phyloP scores from a whole-genome alignment of 2,329 filamentous ascomycete species.

The Diaporthe sp. region DNA sequence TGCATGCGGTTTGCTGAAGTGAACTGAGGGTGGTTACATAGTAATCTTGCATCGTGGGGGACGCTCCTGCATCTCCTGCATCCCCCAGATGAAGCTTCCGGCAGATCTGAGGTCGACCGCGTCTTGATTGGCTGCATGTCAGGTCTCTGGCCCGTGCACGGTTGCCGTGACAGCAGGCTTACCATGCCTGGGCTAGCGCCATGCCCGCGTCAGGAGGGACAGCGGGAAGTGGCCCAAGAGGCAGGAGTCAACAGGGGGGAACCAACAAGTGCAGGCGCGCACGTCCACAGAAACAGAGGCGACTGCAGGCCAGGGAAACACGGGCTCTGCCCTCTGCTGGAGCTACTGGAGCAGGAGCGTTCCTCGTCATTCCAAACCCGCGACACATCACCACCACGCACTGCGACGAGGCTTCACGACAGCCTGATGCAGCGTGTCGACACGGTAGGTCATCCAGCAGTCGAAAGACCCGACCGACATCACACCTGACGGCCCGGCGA shows the following conservation, averaged over 20 bases:
- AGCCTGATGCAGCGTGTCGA: constrained; percentile 36
- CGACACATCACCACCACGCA: constrained; percentile 25
- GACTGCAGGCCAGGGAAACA: constrained; percentile 29
- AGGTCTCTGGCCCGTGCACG: constrained; percentile 40
- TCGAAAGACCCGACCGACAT: constrained; percentile 29
- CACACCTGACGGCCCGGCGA: constrained; percentile 33
- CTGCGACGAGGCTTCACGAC: constrained; percentile 38
- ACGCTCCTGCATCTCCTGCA: constrained; percentile 4
- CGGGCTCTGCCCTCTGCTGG: constrained; percentile 1
- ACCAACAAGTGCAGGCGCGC: constrained; percentile 24
- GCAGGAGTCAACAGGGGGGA: constrained; percentile 34
- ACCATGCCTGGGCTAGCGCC: constrained; percentile 42
- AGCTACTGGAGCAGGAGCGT: constrained; percentile 6
- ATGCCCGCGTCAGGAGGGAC: constrained; percentile 44
- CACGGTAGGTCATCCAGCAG: constrained; percentile 31
- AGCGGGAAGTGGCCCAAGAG: constrained; percentile 30
- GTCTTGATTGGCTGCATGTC: constrained; percentile 25
- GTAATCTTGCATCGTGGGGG: constrained; percentile 15
- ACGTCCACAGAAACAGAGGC: constrained; percentile 13
- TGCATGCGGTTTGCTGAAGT: constrained; percentile 13
- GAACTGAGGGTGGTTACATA: constrained; percentile 10
- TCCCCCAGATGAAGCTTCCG: constrained; percentile 18
- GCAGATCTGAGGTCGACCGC: constrained; percentile 24
- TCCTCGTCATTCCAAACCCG: constrained; percentile 23
- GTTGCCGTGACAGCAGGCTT: constrained; percentile 46